Percentiles rank a stretch among this genome's conserved stretches.
Conservation (phyloP, 306 rosid species). For the Castanea sativa region DNA sequence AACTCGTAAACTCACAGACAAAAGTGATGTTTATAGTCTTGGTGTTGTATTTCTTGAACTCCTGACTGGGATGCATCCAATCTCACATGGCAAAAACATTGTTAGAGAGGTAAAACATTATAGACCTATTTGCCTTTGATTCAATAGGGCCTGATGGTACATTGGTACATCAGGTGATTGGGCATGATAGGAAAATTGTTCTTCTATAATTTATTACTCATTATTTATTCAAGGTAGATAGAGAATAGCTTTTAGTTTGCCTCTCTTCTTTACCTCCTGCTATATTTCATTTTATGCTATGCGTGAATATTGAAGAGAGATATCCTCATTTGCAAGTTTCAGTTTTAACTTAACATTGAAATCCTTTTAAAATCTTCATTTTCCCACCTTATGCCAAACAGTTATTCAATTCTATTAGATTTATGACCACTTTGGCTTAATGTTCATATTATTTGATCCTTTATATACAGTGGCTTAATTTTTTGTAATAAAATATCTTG, state of each 20-base stretch:
- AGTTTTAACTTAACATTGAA: not conserved
- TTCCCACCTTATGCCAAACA: not conserved
- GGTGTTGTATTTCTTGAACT: constrained; percentile 85
- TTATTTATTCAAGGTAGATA: not conserved
- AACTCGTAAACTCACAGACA: not conserved
- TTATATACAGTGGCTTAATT: not conserved
- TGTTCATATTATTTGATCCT: not conserved
- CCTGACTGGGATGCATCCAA: constrained; percentile 89
- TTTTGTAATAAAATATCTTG: not conserved
- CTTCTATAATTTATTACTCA: not conserved
- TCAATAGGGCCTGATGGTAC: not conserved
- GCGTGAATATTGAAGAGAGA: not conserved
- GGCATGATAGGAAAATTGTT: not conserved
- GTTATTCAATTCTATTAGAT: not conserved
- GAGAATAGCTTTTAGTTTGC: not conserved
- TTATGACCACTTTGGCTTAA: not conserved
- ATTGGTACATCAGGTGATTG: not conserved
- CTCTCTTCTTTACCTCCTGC: not conserved
- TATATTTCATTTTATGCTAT: not conserved
- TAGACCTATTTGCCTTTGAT: constrained; percentile 8
- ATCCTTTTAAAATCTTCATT: not conserved
- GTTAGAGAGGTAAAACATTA: constrained; percentile 79
- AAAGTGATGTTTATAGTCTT: constrained; percentile 1
- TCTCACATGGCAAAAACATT: constrained; percentile 90
- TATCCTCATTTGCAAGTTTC: not conserved